phyloP scores from a whole-genome alignment of 164 flowering plant species.

The Liriodendron chinense region DNA sequence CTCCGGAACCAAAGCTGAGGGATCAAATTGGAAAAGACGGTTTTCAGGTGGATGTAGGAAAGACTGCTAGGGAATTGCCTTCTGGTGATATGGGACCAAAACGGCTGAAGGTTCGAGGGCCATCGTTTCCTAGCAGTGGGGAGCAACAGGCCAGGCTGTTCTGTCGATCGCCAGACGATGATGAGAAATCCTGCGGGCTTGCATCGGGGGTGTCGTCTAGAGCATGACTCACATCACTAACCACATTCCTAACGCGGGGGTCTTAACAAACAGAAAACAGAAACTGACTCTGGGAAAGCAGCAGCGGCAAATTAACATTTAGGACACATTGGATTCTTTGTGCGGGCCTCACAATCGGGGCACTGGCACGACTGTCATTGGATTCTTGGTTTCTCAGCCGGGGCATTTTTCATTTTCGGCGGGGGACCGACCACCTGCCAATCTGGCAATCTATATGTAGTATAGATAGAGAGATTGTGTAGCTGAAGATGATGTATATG shows the following conservation, averaged over 20 bases:
- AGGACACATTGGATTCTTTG: conserved; percentile 14
- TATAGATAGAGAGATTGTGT: no score
- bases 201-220: neutral
- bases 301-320: neutral
- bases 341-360: conserved; percentile 18
- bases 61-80: conserved; percentile 32
- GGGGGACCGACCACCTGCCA: no score
- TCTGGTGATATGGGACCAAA: conserved; percentile 55
- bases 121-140: conserved; percentile 30
- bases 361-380: neutral
- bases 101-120: conserved; percentile 74
- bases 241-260: conserved; percentile 1
- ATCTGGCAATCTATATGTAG: no score
- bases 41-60: conserved; percentile 25
- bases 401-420: neutral
- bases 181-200: conserved; percentile 17
- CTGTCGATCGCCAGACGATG: conserved; percentile 7
- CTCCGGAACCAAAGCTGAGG: conserved; percentile 15
- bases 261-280: neutral
- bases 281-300: conserved; percentile 1
- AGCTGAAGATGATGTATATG: neutral
- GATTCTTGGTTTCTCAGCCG: conserved; percentile 7
- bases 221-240: neutral
- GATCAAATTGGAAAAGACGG: conserved; percentile 33
- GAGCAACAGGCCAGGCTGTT: conserved; percentile 31